Evolutionary conservation across 176 grass and related monocot species (phyloP).

Genomic region (Phoenix dactylifera): DNA sequence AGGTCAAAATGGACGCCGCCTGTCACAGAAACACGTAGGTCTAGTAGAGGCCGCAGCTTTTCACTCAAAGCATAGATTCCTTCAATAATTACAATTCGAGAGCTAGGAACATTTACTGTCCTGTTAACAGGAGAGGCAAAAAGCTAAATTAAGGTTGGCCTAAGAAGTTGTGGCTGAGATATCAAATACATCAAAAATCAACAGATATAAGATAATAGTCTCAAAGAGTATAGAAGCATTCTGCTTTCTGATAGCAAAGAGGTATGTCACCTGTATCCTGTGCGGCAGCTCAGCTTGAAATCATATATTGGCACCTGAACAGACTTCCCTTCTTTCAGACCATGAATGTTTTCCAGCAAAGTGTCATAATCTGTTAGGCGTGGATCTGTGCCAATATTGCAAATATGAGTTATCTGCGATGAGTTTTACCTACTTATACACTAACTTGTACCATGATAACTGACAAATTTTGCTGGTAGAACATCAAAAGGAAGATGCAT

Average conservation of each 20-base stretch:
- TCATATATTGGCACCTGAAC: slow-evolving; percentile 98
- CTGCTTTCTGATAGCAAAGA: background rate
- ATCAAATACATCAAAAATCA: too few relatives aligned
- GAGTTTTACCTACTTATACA: too few relatives aligned
- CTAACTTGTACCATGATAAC: too few relatives aligned
- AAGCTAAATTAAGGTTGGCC: background rate
- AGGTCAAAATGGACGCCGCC: slow-evolving; percentile 98
- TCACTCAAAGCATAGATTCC: slow-evolving; percentile 95
- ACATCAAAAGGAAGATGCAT: too few relatives aligned
- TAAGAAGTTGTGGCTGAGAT: background rate
- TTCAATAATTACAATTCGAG: slow-evolving; percentile 85
- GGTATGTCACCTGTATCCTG: slow-evolving; percentile 53
- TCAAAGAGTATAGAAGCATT: background rate
- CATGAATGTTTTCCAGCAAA: slow-evolving; percentile 87
- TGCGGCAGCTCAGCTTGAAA: slow-evolving; percentile 89
- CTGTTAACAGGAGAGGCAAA: slow-evolving; percentile 39
- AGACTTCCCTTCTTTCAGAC: slow-evolving; percentile 64
- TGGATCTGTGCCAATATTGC: slow-evolving; percentile 62
- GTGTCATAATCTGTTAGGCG: slow-evolving; percentile 91
- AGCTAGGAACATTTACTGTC: slow-evolving; percentile 75
- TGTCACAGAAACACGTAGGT: slow-evolving; percentile 94
- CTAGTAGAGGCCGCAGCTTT: slow-evolving; percentile 63
- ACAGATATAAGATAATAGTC: too few relatives aligned
- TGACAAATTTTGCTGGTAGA: too few relatives aligned
- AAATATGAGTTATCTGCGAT: background rate